Percentiles rank a stretch among this genome's conserved stretches.
Conservation (phyloP, 2,329 filamentous ascomycete species). For the Phaeosphaeriaceae sp. region DNA sequence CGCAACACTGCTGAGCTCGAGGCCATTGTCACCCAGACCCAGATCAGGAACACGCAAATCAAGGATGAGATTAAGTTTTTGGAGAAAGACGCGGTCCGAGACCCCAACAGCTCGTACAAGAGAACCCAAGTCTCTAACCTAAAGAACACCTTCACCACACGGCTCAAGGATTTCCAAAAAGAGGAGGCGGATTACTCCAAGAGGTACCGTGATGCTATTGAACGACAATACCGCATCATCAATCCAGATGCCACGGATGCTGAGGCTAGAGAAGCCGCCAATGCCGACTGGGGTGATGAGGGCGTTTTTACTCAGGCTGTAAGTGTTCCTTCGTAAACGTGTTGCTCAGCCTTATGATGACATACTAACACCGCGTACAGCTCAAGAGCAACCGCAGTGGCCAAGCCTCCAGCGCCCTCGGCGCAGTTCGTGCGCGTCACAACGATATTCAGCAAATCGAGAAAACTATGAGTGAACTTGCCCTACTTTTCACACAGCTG, state of each 20-base stretch:
- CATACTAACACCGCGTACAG: conserved; percentile 50
- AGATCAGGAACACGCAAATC: conserved; percentile 75
- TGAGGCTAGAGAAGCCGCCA: conserved; percentile 71
- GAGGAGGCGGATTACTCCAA: conserved; percentile 75
- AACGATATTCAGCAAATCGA: conserved; percentile 84
- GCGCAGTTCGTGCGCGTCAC: conserved; percentile 80
- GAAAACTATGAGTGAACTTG: conserved; percentile 73
- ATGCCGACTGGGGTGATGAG: conserved; percentile 77
- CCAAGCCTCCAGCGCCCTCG: conserved; percentile 74
- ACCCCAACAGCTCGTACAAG: conserved; percentile 69
- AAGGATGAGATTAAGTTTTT: conserved; percentile 79
- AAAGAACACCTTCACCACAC: conserved; percentile 74
- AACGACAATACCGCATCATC: conserved; percentile 80
- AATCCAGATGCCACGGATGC: conserved; percentile 79
- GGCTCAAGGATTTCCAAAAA: conserved; percentile 72
- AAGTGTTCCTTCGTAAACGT: conserved; percentile 50
- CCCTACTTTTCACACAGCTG: conserved; percentile 74
- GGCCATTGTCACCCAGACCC: conserved; percentile 71
- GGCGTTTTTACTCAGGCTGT: conserved; percentile 84
- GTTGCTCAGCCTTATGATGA: background rate
- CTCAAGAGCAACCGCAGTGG: conserved; percentile 76
- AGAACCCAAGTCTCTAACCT: conserved; percentile 71
- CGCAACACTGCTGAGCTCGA: conserved; percentile 64
- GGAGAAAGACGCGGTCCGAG: conserved; percentile 72
- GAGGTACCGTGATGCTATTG: conserved; percentile 78